These are phyloP conservation scores for Acanthamoeba lenticulata DNA, from an alignment of 208 protist genomes.

Conservation along the genomic window DNA sequence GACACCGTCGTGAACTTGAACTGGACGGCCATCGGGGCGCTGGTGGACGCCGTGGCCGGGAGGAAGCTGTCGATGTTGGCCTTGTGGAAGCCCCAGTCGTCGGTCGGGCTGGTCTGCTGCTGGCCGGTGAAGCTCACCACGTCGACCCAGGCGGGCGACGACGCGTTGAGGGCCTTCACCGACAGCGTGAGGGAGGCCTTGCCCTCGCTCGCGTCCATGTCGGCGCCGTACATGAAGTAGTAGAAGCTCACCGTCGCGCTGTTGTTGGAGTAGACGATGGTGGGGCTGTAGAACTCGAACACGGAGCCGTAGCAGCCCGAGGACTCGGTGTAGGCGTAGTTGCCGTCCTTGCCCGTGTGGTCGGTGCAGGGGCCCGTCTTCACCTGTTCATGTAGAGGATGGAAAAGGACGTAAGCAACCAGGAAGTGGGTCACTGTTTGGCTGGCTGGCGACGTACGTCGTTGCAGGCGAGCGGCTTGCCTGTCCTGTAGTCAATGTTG, in stretches of 20 bases:
- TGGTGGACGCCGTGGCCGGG: not conserved
- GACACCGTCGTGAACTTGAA: not conserved
- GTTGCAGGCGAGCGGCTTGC: not conserved
- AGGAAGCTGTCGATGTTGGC: constrained; percentile 3
- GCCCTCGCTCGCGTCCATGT: constrained; percentile 10
- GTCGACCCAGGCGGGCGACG: not conserved
- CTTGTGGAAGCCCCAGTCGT: not conserved
- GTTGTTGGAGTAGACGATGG: not conserved
- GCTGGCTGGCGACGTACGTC: not conserved
- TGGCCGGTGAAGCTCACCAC: not conserved
- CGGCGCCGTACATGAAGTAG: constrained; percentile 45
- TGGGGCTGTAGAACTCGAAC: constrained; percentile 41
- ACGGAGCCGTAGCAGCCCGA: not conserved
- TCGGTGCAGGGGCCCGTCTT: constrained; percentile 6
- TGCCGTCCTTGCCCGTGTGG: not conserved
- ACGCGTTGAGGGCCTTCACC: not conserved
- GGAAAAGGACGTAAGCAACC: not conserved
- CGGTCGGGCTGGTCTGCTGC: not conserved
- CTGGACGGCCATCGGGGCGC: not conserved
- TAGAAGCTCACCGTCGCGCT: constrained; percentile 40
- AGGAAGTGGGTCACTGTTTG: not conserved
- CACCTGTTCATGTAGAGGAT: not conserved
- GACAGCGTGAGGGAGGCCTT: not conserved
- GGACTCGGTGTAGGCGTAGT: constrained; percentile 33
- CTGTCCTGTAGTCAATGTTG: not conserved